Base-by-base conservation (phyloP, 441 rosid species). In the Mallotus japonicus region DNA sequence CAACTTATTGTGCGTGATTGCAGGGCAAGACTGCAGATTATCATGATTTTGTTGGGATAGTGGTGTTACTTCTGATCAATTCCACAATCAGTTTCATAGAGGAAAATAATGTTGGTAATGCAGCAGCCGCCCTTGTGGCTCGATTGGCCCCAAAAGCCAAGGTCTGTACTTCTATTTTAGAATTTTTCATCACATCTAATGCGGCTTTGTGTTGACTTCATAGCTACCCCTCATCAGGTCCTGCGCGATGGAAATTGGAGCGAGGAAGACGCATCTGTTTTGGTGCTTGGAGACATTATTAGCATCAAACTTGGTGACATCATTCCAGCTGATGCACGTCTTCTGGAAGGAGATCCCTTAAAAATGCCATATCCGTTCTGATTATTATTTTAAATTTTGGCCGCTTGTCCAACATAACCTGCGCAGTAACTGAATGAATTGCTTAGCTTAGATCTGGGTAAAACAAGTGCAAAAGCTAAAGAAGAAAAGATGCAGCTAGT, bases 101-200 rank as follows among this genome's bases (percentile, higher is more conserved):
- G 83, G 99, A 95, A 83, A 95, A 92, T 88, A 95, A 89, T 68
- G 97, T 96, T 3, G 97, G 99, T 4, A 95, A 95, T 70, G 97
- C 97, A 19, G 97, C 97, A 28, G 99, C 99, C 74, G 97, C 97
- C 56, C 96, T 94, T 44, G 92, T 92, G 97, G 97, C 98, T 75
- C 88, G 96, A 68, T 91, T 93, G 60, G 98, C 98, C 62, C 96
- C 98, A 1, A 92, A 92, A 77, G 89, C 97, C 2, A 94, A 37
- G 28, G 28, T 24, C 28, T 24, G 28, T 24, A 24, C 28, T 24
- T 24, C 49, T 32, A 49, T 56, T 4, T 65, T 46, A n/a, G 6
- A 37, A 53, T 12, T 19, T 34, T 37, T 42, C 54, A 49, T 50
- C 11, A 17, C 8, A 20, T 68, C 50, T 66, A 5, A 1, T 19